These are phyloP conservation scores for Cyanodermella asteris DNA, from an alignment of 2,329 filamentous ascomycete species.

Conservation along the genomic window DNA sequence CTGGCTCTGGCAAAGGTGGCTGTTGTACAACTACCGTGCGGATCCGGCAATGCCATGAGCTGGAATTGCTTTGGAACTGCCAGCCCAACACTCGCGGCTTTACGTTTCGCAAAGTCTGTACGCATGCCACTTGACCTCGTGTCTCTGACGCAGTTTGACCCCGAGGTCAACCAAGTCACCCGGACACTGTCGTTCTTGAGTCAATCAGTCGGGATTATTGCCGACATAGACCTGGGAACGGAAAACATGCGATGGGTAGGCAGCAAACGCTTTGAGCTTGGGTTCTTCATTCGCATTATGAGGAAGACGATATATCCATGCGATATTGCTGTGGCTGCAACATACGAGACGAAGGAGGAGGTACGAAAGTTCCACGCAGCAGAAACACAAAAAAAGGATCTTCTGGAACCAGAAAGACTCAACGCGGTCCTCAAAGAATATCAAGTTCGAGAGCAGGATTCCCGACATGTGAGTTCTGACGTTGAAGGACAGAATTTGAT, in stretches of 20 bases:
- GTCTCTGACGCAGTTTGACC: slow-evolving; percentile 65
- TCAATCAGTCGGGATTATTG: slow-evolving; percentile 72
- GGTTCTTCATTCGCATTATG: slow-evolving; percentile 56
- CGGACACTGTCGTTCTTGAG: slow-evolving; percentile 74
- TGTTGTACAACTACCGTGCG: slow-evolving; percentile 72
- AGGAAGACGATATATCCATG: slow-evolving; percentile 66
- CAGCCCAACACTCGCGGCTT: slow-evolving; percentile 50
- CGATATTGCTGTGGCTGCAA: slow-evolving; percentile 68
- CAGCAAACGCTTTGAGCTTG: slow-evolving; percentile 59
- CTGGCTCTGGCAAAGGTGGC: slow-evolving; percentile 56
- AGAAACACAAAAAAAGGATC: too few relatives aligned
- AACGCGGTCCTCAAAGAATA: slow-evolving; percentile 6
- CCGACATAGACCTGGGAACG: slow-evolving; percentile 73
- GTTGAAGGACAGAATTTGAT: too few relatives aligned
- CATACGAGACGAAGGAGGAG: slow-evolving; percentile 49
- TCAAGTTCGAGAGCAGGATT: too few relatives aligned
- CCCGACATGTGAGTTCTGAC: too few relatives aligned
- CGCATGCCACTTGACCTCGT: slow-evolving; percentile 68
- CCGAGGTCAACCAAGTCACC: too few relatives aligned
- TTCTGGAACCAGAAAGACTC: too few relatives aligned
- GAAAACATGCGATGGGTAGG: slow-evolving; percentile 92
- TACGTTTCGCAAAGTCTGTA: slow-evolving; percentile 71
- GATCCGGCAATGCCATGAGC: slow-evolving; percentile 84
- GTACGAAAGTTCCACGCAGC: too few relatives aligned
- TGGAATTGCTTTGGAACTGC: slow-evolving; percentile 72